Base-by-base conservation (phyloP, 257 asterid species). In the Przewalskia tangutica region DNA sequence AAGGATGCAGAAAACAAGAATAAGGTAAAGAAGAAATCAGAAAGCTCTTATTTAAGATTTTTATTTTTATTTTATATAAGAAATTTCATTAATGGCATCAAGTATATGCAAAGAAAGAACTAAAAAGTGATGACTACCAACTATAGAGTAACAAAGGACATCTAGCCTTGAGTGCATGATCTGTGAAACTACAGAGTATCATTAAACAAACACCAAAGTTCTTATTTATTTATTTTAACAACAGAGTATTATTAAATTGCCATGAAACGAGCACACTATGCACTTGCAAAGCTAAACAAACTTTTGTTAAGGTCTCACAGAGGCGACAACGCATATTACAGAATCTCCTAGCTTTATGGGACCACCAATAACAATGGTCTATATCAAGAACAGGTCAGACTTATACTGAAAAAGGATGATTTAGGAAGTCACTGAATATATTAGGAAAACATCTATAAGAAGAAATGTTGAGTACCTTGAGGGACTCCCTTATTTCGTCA, bases 401-500 rank as follows among this genome's bases (percentile, higher is more conserved):
- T 62, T 46, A 80, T 32, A 63, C 34, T 44, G 23, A 16, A 27
- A 44, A n/a, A 16, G 23, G 62, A 79, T 40, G 77, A 32, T 63
- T 48, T 5, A 80, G n/a, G 42, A 60, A 36, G 58, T 60, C 18
- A 11, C 13, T 59, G 64, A 80, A 63, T 65, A 63, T 16, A 80
- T 63, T 79, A 17, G 17, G 32, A 38, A 84, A 34, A 8, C 8
- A 54, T 54, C 56, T 9, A 84, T 60, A 79, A 75, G n/a, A 70
- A 53, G 66, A 58, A 46, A 46, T 71, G 59, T 46, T 71, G 82
- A 73, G 77, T 91, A 94, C 99, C 99, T 96, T 96, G 71, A 96
- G 97, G 60, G 99, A 91, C 84, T 94, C 99, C 86, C 98, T 67
- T 81, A 96, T 93, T 91, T 96, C 97, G 64, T 94, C 99, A 81